Evolutionary conservation across 129 eudicot genomes (phyloP), one percentile per base, ranked within the genome.

Genomic region (Artemisia argyi): DNA sequence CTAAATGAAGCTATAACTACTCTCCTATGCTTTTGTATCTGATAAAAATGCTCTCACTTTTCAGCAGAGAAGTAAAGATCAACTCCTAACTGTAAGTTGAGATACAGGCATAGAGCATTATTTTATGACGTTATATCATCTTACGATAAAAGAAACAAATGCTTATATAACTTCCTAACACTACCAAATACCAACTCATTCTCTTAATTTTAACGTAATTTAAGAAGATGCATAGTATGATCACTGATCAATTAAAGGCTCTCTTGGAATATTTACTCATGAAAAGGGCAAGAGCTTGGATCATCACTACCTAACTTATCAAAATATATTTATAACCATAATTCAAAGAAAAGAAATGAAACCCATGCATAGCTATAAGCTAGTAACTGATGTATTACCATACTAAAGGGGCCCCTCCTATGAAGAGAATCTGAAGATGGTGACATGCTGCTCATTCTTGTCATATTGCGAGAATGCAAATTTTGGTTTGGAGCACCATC

Each of bases 391-490:
- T 56, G 39, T 52, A 70, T 82, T 88, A 92, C 98, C 95, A 26
- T 79, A 81, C 73, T 85, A 47, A 69, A 78, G 51, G 89, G 81
- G 48, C 77, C 65, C 72, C 86, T 85, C 73, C 85, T 80, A 73
- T 75, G 88, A 66, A 81, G 91, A 76, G 95, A 85, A 72, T 87
- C 98, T 46, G 96, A 83, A 76, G 94, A 87, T 17, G 98, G 98
- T 22, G 98, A 92, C 28, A 84, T 59, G 65, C 97, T 89, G 78
- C 84, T 91, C 88, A 83, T 73, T 35, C 96, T 89, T 3, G 78
- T 84, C 75, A 86, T 77, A 73, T 70, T 84, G 47, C 87, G 87
- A 73, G 89, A 52, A 73, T 74, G 84, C 35, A 68, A 39, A 78
- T 91, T 83, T 39, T 80, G 86, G 85, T 88, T 88, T 35, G 76